These are phyloP conservation scores for Cutaneotrichosporon cutaneum DNA, from an alignment of 1,284 basidiomycete species.

Conservation along the genomic window DNA sequence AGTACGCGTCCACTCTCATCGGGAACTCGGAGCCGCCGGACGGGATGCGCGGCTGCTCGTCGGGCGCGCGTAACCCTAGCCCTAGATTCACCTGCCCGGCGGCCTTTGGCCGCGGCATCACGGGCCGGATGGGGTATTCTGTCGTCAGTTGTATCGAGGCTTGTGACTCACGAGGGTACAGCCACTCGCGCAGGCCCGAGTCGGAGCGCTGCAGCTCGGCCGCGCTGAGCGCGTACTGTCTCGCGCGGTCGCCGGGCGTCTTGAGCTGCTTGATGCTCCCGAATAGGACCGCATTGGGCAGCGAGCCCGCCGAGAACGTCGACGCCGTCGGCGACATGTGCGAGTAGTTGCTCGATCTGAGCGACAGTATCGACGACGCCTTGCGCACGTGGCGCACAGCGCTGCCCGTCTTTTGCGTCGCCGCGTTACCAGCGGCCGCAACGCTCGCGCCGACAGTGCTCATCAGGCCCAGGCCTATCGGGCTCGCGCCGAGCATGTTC, in stretches of 20 bases:
- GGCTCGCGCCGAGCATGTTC: constrained; percentile 2
- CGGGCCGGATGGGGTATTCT: constrained; percentile 9
- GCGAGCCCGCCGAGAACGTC: constrained; percentile 47
- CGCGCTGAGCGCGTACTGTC: constrained; percentile 76
- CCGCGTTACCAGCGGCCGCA: background rate
- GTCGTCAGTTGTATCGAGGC: background rate
- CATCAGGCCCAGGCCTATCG: constrained; percentile 9
- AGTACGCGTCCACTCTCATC: constrained; percentile 46
- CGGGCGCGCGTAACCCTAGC: constrained; percentile 11
- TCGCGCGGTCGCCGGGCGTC: constrained; percentile 68
- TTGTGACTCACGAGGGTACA: constrained; percentile 60
- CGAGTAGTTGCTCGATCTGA: constrained; percentile 27
- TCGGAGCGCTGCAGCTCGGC: constrained; percentile 75
- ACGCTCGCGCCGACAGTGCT: constrained; percentile 4
- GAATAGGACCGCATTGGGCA: constrained; percentile 73
- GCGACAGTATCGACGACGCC: constrained; percentile 37
- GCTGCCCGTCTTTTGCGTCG: constrained; percentile 6
- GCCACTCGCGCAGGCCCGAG: constrained; percentile 76
- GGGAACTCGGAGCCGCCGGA: constrained; percentile 50
- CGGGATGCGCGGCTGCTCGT: constrained; percentile 34
- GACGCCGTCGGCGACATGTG: constrained; percentile 33
- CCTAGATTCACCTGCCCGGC: constrained; percentile 9
- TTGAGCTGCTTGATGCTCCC: constrained; percentile 65
- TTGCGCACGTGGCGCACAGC: constrained; percentile 23
- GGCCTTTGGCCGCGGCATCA: background rate